phyloP scores from a whole-genome alignment of 1,139 yeast genomes.

The Nadsonia starkeyi-henricii region DNA sequence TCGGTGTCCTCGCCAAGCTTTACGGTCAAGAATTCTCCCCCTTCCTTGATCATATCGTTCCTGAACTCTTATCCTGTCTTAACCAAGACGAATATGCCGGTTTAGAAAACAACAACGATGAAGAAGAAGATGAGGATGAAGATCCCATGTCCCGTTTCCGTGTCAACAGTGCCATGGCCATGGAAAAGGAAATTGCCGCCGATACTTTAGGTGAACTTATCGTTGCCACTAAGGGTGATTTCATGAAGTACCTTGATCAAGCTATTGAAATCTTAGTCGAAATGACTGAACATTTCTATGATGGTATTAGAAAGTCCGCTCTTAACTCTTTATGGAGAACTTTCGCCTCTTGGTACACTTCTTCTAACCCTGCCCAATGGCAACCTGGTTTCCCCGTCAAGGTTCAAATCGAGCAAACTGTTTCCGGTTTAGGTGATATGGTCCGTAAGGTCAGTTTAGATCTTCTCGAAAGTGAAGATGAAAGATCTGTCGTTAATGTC shows the following conservation, averaged over 20 bases:
- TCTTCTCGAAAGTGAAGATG: conserved; percentile 64
- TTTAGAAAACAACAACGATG: conserved; percentile 23
- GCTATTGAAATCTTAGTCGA: conserved; percentile 52
- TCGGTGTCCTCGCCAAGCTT: conserved; percentile 88
- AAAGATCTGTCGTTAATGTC: conserved; percentile 61
- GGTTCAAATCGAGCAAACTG: conserved; percentile 20
- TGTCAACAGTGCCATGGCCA: conserved; percentile 88
- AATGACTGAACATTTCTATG: conserved; percentile 70
- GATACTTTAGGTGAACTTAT: conserved; percentile 88
- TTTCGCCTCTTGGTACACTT: conserved; percentile 52
- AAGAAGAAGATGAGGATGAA: conserved; percentile 20
- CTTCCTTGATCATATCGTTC: conserved; percentile 68
- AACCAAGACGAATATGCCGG: conserved; percentile 42
- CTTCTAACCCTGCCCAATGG: conserved; percentile 30
- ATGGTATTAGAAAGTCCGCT: conserved; percentile 82
- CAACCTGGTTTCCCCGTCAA: conserved; percentile 59
- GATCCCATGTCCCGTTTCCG: conserved; percentile 60
- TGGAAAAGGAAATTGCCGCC: conserved; percentile 94
- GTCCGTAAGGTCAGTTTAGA: conserved; percentile 55
- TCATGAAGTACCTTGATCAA: conserved; percentile 64
- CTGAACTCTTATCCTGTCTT: conserved; percentile 71
- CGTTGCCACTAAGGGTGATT: conserved; percentile 66
- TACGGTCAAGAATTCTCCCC: conserved; percentile 84
- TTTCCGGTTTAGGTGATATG: conserved; percentile 46
- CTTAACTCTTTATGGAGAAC: conserved; percentile 73